Evolutionary conservation across 768 basidiomycete genomes (phyloP), one percentile per base, ranked within the genome.

Genomic region (Dioszegia hungarica): DNA sequence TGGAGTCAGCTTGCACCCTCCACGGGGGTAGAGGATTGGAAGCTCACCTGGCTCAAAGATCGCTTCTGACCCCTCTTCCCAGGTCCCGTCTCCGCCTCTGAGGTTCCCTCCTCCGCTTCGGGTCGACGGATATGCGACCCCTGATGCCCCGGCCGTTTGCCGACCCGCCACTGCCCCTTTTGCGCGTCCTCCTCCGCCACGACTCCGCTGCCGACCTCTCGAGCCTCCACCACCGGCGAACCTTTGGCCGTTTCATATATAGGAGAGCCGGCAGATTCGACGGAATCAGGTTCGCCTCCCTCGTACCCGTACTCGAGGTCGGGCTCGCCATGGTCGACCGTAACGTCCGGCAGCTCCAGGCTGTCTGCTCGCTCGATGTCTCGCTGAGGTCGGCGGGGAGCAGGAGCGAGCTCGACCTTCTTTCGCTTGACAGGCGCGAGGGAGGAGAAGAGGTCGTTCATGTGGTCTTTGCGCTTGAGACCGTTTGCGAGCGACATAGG

Each of bases 121-220:
- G 51, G 55, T 11, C 56, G 39, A 10, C 48, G 33, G 50, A 61
- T 53, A 55, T 62, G 60, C 33, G 61, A 61, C 8, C 67, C 67
- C 53, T 69, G 67, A 57, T 62, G 63, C 15, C 67, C 67, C 17
- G 67, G 67, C n/a, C 50, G 58, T 34, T 55, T 61, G 11, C 67
- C 67, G 2, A 69, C 67, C n/a, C 60, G 36, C 67, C 67, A 69
- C 37, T 69, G 67, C 17, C 54, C 60, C 34, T 43, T 50, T 17
- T 36, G 27, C 11, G 53, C 39, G 25, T 59, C 52, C 27, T 46
- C 54, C 24, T 50, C 39, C 24, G 19, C 9, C 10, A 25, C 46
- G 15, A 9, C 9, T n/a, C 46, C 34, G 22, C 37, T 37, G 20
- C 37, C 47, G 47, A 25, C 33, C 38, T 41, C 24, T 14, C 2